Evolutionary conservation across 805 yeast genomes (phyloP).

Genomic region (Pichia cabralensis): DNA sequence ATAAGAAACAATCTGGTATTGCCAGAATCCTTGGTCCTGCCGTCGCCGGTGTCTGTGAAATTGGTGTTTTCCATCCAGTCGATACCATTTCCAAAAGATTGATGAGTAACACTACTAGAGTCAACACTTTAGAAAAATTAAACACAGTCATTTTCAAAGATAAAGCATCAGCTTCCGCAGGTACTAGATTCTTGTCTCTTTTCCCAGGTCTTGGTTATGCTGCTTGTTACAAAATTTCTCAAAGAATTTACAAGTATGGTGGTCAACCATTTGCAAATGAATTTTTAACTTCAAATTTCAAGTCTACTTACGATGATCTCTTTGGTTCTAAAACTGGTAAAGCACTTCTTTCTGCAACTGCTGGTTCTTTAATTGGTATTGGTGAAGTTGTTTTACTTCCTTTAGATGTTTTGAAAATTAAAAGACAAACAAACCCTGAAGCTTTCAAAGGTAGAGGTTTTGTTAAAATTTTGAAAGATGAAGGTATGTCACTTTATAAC

Average conservation of each 20-base stretch:
- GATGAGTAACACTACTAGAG: conserved; percentile 70
- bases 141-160: conserved; percentile 83
- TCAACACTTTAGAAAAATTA: conserved; percentile 53
- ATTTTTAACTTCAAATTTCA: conserved; percentile 68
- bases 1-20: conserved; percentile 77
- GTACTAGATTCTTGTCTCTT: conserved; percentile 65
- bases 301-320: conserved; percentile 53
- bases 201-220: conserved; percentile 99
- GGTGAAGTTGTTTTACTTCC: conserved; percentile 96
- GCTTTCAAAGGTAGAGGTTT: conserved; percentile 98
- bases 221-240: conserved; percentile 91
- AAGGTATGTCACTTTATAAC: conserved; percentile 87
- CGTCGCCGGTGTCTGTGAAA: conserved; percentile 93
- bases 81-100: conserved; percentile 96
- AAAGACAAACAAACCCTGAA: conserved; percentile 99
- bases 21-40: conserved; percentile 98
- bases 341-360: conserved; percentile 94
- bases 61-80: conserved; percentile 96
- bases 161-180: conserved; percentile 61
- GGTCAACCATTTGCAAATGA: conserved; percentile 99
- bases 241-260: conserved; percentile 97
- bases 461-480: conserved; percentile 73
- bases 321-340: conserved; percentile 95
- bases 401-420: conserved; percentile 90
- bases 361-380: conserved; percentile 94